Evolutionary conservation across 2,329 filamentous ascomycete species (phyloP), one percentile per base, ranked within the genome.

Genomic region (Colletotrichum zoysiae): DNA sequence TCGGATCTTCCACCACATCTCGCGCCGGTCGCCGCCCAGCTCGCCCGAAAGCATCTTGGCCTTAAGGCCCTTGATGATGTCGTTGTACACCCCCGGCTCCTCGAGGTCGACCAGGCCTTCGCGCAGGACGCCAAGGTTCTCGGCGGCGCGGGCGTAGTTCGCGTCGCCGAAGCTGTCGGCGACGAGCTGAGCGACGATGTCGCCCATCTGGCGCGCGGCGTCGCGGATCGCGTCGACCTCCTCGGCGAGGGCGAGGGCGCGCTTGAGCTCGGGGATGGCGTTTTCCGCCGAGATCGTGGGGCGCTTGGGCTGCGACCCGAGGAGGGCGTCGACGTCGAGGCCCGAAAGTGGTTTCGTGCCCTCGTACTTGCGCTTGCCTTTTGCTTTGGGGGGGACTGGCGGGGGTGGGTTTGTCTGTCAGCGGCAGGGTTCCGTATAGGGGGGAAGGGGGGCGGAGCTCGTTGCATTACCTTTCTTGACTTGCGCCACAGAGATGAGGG

Each of bases 241-340:
- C 8, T 89, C 86, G 0, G 92, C 86, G 1, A 84, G 82, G 1
- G 85, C 85, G 20, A 98, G 85, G 3, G 91, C 87, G 79, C 94
- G 94, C 79, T 95, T 97, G 88, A 97, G 98, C 71, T 95, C 93
- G 0, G 96, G 95, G 6, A 98, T 90, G 1, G 95, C 90, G 74
- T 98, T 98, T 12, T 92, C 87, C 0, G 88, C 79, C 2, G 85
- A 84, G 30, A 90, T 85, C n/a, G 75, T 75, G 46, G 69, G 62
- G 58, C 75, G 70, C 67, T 82, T 83, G 73, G 81, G 81, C 38
- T 82, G 83, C 58, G 86, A 88, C 57, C 88, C 87, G n/a, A 98
- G 89, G 2, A 98, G 88, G 5, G 90, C 90, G 71, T 95, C 92
- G 50, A 98, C 88, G 76, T 98, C 93, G 51, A 99, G 90, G 26